Conservation (phyloP, 1,284 basidiomycete species). For the Cryptococcus deneoformans region DNA sequence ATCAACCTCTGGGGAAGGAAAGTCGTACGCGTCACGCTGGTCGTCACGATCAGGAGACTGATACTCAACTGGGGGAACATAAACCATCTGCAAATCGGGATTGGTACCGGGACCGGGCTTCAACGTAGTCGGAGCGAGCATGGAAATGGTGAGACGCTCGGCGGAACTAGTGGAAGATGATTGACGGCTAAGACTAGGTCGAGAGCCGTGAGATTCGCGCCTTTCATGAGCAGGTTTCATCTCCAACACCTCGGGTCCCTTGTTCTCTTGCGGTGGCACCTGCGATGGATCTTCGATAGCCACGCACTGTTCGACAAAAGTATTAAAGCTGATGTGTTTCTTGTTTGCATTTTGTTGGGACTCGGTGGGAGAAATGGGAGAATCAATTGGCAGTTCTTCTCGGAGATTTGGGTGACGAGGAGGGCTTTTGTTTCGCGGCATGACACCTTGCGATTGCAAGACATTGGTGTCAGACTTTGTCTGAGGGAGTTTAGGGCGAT, state of each 20-base stretch:
- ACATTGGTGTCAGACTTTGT: slow-evolving; percentile 83
- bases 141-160: slow-evolving; percentile 81
- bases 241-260: slow-evolving; percentile 60
- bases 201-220: slow-evolving; percentile 28
- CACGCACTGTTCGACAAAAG: slow-evolving; percentile 96
- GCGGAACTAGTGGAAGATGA: slow-evolving; percentile 21
- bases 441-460: slow-evolving; percentile 27
- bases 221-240: slow-evolving; percentile 52
- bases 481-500: slow-evolving; percentile 63
- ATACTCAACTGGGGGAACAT: slow-evolving; percentile 59
- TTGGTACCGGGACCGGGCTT: slow-evolving; percentile 63
- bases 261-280: too few species aligned
- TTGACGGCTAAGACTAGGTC: slow-evolving; percentile 34
- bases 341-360: slow-evolving; percentile 42
- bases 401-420: slow-evolving; percentile 16
- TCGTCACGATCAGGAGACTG: slow-evolving; percentile 23
- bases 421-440: slow-evolving; percentile 17
- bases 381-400: slow-evolving; percentile 6
- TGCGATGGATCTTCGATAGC: slow-evolving; percentile 62
- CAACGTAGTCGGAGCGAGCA: slow-evolving; percentile 88
- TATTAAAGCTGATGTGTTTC: slow-evolving; percentile 95
- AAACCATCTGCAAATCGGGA: slow-evolving; percentile 59
- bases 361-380: slow-evolving; percentile 1
- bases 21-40: slow-evolving; percentile 28
- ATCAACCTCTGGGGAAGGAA: slow-evolving; percentile 35